Percentiles rank a stretch among this genome's conserved stretches.
phyloP scores from a whole-genome alignment of 116 monocot genomes.

The Cymodocea nodosa region DNA sequence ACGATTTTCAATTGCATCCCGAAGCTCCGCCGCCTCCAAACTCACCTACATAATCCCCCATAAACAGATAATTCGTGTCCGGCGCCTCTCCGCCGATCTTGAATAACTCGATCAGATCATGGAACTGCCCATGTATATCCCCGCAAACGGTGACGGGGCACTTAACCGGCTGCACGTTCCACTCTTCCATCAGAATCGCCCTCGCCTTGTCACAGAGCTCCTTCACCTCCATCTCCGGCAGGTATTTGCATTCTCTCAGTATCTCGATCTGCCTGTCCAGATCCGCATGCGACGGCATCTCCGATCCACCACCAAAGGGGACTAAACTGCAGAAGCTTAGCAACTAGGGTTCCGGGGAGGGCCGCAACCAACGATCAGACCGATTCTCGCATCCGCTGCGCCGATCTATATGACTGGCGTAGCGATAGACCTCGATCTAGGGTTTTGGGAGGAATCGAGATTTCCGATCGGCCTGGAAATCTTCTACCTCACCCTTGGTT shows the following conservation, averaged over 20 bases:
- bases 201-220: conserved; percentile 54
- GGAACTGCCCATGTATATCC: conserved; percentile 67
- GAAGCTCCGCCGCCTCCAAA: not conserved
- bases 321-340: not conserved
- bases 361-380: not conserved
- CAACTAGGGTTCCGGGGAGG: not conserved
- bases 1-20: not conserved
- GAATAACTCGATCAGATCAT: conserved; percentile 69
- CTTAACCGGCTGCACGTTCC: conserved; percentile 64
- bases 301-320: not conserved
- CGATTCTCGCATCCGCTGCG: not conserved
- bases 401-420: not conserved
- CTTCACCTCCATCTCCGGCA: conserved; percentile 67
- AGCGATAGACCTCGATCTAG: too few relatives aligned
- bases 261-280: conserved; percentile 74
- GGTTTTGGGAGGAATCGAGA: too few relatives aligned
- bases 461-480: too few relatives aligned
- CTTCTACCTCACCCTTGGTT: too few relatives aligned
- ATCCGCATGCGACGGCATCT: conserved; percentile 61
- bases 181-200: conserved; percentile 53
- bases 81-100: conserved; percentile 60
- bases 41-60: conserved; percentile 74
- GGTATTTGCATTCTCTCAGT: conserved; percentile 61
- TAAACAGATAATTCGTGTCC: conserved; percentile 75
- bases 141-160: conserved; percentile 68